phyloP scores from a whole-genome alignment of 1,284 basidiomycete genomes.

The Flammula alnicola region DNA sequence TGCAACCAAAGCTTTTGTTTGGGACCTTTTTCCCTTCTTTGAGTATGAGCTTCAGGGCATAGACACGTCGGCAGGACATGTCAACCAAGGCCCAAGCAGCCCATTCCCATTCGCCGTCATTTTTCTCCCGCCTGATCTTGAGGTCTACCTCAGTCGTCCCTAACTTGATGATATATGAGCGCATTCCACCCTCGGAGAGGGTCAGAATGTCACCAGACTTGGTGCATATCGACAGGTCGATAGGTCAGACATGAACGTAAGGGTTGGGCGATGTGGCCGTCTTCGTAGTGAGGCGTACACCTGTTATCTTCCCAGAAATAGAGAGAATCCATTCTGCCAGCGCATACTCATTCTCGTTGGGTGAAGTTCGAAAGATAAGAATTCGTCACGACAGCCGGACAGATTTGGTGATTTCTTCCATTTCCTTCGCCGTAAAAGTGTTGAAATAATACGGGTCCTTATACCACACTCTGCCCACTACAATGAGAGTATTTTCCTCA shows the following conservation, averaged over 20 bases:
- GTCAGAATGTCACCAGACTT: slow-evolving; percentile 35
- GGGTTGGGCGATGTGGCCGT: slow-evolving; percentile 35
- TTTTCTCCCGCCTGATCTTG: slow-evolving; percentile 33
- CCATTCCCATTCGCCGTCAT: slow-evolving; percentile 39
- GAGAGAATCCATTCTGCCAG: slow-evolving; percentile 41
- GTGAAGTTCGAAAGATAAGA: slow-evolving; percentile 36
- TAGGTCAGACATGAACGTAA: slow-evolving; percentile 36
- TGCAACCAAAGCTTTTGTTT: slow-evolving; percentile 33
- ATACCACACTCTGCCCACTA: slow-evolving; percentile 35
- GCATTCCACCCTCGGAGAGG: slow-evolving; percentile 39
- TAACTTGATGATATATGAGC: slow-evolving; percentile 36
- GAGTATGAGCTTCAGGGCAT: slow-evolving; percentile 44
- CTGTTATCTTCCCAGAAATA: slow-evolving; percentile 36
- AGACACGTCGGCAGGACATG: slow-evolving; percentile 40
- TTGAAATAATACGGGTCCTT: slow-evolving; percentile 37
- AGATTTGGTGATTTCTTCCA: slow-evolving; percentile 34
- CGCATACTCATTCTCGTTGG: slow-evolving; percentile 35
- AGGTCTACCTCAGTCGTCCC: slow-evolving; percentile 41
- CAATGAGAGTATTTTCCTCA: slow-evolving; percentile 37
- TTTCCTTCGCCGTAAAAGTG: slow-evolving; percentile 36
- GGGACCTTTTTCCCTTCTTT: slow-evolving; percentile 29
- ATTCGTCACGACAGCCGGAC: slow-evolving; percentile 36
- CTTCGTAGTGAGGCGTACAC: slow-evolving; percentile 38
- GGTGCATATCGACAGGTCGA: slow-evolving; percentile 36
- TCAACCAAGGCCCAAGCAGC: slow-evolving; percentile 42